Evolutionary conservation across 306 rosid species (phyloP).

Genomic region (Cucumis melo): DNA sequence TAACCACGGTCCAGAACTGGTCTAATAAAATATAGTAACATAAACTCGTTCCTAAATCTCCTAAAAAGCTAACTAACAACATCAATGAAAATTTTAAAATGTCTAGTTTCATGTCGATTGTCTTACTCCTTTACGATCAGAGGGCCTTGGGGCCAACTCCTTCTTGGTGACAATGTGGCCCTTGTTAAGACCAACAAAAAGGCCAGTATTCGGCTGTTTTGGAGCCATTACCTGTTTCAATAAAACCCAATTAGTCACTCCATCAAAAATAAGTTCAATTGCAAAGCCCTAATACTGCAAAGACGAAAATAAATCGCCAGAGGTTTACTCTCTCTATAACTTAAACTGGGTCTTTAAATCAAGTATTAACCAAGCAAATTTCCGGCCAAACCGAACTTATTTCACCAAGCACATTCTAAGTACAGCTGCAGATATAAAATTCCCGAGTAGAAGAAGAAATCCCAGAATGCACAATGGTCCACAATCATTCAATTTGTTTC

Average conservation of each 20-base stretch:
- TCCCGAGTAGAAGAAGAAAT: neutral
- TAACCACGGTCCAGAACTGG: neutral
- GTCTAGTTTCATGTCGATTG: neutral
- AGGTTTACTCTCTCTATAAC: neutral
- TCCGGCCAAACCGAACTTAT: neutral
- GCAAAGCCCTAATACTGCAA: neutral
- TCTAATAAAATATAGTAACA: neutral
- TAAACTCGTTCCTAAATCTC: neutral
- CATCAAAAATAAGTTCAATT: neutral
- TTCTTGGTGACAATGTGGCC: constrained; percentile 77
- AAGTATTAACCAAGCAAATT: neutral
- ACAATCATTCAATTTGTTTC: neutral
- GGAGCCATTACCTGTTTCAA: constrained; percentile 72
- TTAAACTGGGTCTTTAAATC: neutral
- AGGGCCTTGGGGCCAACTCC: constrained; percentile 73
- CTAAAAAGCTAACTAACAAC: constrained; percentile 14
- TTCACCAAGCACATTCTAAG: neutral
- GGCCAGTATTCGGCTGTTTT: constrained; percentile 58
- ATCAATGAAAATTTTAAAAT: neutral
- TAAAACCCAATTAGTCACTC: neutral
- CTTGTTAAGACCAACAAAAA: constrained; percentile 72
- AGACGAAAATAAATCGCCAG: neutral
- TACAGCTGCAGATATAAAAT: neutral
- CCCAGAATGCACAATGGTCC: neutral
- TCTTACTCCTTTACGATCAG: constrained; percentile 82